Conservation (phyloP, 495 filamentous ascomycete species). For the Aspergillus olivimuriae region DNA sequence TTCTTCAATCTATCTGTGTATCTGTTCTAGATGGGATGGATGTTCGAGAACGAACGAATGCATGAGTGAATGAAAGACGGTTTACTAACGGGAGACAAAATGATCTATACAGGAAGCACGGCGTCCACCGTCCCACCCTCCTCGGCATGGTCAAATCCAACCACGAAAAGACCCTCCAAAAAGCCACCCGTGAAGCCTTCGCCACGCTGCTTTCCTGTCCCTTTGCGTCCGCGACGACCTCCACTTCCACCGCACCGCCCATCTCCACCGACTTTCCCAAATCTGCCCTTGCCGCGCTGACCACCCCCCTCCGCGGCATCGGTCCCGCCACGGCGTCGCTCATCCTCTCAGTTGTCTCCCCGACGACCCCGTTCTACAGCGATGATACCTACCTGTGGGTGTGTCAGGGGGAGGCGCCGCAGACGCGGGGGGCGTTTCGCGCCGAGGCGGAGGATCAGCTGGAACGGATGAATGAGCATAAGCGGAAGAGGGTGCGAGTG, state of each 20-base stretch:
- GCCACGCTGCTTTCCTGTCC: slow-evolving; percentile 15
- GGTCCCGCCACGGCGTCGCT: slow-evolving; percentile 71
- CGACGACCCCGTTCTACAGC: slow-evolving; percentile 63
- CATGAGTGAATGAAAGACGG: too few relatives aligned
- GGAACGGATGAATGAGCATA: slow-evolving; percentile 30
- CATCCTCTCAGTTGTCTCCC: slow-evolving; percentile 50
- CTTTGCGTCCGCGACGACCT: background rate
- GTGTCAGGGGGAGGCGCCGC: slow-evolving; percentile 26
- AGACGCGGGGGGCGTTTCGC: background rate
- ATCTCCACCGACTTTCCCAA: slow-evolving; percentile 34
- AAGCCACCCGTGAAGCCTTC: slow-evolving; percentile 45
- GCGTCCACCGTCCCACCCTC: slow-evolving; percentile 61
- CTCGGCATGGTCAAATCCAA: slow-evolving; percentile 61
- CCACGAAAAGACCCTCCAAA: slow-evolving; percentile 27
- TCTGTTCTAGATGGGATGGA: too few relatives aligned
- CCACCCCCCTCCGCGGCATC: slow-evolving; percentile 53
- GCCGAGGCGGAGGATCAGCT: background rate
- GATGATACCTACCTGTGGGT: slow-evolving; percentile 71
- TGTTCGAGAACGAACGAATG: too few relatives aligned
- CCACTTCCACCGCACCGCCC: too few relatives aligned
- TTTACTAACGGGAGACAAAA: too few relatives aligned
- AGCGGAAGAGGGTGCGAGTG: slow-evolving; percentile 12
- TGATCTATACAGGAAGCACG: slow-evolving; percentile 59
- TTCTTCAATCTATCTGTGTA: background rate
- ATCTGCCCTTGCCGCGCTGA: slow-evolving; percentile 40